Evolutionary conservation across 1,139 yeast genomes (phyloP).

Genomic region (Debaryomyces sp.): DNA sequence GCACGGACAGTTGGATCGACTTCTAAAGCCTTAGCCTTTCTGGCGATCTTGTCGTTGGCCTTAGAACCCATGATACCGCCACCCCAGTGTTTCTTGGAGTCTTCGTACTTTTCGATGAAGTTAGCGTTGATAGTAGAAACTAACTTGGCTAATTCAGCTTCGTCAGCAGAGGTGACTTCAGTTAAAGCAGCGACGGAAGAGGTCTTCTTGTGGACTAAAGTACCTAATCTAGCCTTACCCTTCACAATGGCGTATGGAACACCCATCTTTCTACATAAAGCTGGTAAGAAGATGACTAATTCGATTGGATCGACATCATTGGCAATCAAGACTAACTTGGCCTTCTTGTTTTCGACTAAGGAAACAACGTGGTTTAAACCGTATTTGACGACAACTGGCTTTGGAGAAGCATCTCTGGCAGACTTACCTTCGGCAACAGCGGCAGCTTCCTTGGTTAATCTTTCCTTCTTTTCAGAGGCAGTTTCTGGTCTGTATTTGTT

Average conservation of each 20-base stretch:
- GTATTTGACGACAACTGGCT: conserved; percentile 90
- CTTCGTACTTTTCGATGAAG: conserved; percentile 86
- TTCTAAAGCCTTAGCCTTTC: conserved; percentile 39
- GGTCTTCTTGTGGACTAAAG: conserved; percentile 91
- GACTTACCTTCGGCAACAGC: conserved; percentile 93
- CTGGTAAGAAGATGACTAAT: conserved; percentile 89
- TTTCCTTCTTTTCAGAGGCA: conserved; percentile 89
- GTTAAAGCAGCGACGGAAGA: conserved; percentile 92
- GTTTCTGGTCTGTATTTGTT: conserved; percentile 97
- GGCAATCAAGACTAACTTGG: conserved; percentile 88
- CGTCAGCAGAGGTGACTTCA: conserved; percentile 86
- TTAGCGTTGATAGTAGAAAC: conserved; percentile 84
- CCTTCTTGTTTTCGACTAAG: conserved; percentile 91
- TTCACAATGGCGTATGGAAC: conserved; percentile 93
- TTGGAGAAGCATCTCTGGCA: conserved; percentile 87
- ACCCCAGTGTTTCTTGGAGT: conserved; percentile 94
- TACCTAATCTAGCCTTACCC: conserved; percentile 95
- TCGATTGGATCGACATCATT: conserved; percentile 96
- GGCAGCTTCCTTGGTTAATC: conserved; percentile 93
- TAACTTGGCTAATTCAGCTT: conserved; percentile 82
- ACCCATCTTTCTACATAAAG: conserved; percentile 95
- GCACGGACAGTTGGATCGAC: conserved; percentile 14
- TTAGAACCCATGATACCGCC: conserved; percentile 93
- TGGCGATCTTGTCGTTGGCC: conserved; percentile 66
- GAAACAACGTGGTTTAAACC: conserved; percentile 96